These are phyloP conservation scores for Gossypium gossypioides DNA, from an alignment of 441 rosid species.

Conservation along the genomic window DNA sequence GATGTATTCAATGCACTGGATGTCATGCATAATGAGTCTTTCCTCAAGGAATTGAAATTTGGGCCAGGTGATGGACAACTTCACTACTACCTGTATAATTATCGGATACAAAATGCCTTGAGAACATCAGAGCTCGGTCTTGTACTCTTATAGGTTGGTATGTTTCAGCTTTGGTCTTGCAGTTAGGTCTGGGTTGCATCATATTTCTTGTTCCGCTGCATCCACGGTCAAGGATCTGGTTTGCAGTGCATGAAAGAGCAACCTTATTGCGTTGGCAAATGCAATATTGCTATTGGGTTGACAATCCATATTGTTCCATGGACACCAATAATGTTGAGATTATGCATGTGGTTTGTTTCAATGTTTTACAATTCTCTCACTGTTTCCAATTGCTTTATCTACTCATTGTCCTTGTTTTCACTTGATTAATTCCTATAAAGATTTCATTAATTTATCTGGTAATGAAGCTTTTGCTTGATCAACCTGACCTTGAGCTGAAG, in stretches of 20 bases:
- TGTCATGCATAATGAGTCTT: conserved; percentile 73
- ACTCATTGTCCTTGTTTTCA: not conserved
- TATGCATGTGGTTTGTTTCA: conserved; percentile 7
- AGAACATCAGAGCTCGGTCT: conserved; percentile 73
- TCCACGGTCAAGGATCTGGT: conserved; percentile 11
- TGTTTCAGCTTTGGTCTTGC: not conserved
- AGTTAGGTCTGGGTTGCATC: conserved; percentile 11
- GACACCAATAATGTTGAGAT: conserved; percentile 21
- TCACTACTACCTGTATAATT: conserved; percentile 80
- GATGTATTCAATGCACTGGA: conserved; percentile 87
- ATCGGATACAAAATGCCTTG: conserved; percentile 47
- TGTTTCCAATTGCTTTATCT: not conserved
- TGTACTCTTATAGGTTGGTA: conserved; percentile 50
- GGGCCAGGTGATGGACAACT: conserved; percentile 93
- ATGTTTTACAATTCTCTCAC: not conserved
- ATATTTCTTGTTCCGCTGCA: not conserved
- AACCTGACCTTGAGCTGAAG: not conserved
- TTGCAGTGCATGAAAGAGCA: conserved; percentile 9
- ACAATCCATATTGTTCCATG: conserved; percentile 14
- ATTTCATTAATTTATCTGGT: not conserved
- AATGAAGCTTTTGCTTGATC: not conserved
- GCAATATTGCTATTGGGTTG: conserved; percentile 2
- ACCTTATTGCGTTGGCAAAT: conserved; percentile 7
- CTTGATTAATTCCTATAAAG: not conserved
- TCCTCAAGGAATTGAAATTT: conserved; percentile 80